These are phyloP conservation scores for Lachancea sp. DNA, from an alignment of 805 yeast genomes.

Conservation along the genomic window DNA sequence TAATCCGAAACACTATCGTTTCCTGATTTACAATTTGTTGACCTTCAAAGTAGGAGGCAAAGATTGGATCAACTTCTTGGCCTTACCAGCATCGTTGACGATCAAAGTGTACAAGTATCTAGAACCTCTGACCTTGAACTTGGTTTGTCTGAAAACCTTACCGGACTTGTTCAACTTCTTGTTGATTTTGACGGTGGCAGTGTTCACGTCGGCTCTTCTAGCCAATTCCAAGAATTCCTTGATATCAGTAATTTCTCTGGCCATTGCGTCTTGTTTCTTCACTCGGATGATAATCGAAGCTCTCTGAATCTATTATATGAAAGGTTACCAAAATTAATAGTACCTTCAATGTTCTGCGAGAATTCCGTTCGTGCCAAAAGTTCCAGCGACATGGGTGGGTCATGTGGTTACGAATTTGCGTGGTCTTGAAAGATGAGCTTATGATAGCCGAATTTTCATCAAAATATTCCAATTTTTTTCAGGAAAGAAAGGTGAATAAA, in stretches of 20 bases:
- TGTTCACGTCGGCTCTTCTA: slow-evolving; percentile 90
- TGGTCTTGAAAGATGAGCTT: no score
- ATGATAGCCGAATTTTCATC: no score
- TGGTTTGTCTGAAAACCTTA: slow-evolving; percentile 85
- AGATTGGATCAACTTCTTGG: slow-evolving; percentile 95
- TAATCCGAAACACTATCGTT: no score
- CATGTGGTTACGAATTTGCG: no score
- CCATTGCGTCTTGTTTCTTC: slow-evolving; percentile 23
- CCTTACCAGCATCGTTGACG: slow-evolving; percentile 93
- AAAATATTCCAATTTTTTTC: no score
- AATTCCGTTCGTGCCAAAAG: no score
- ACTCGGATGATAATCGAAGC: slow-evolving; percentile 1
- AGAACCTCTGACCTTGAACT: slow-evolving; percentile 98
- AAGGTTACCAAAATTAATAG: neutral
- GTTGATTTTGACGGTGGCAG: slow-evolving; percentile 93
- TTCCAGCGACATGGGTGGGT: no score
- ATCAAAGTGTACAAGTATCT: slow-evolving; percentile 91
- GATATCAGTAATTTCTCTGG: slow-evolving; percentile 85
- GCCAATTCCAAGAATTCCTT: slow-evolving; percentile 95
- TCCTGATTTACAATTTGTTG: slow-evolving; percentile 38
- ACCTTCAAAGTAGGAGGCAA: slow-evolving; percentile 89
- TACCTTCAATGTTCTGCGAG: no score
- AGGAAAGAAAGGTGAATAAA: no score
- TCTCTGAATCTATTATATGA: neutral
- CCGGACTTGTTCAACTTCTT: slow-evolving; percentile 73